Conservation (phyloP, 2,329 filamentous ascomycete species). For the Ophiocordyceps australis region DNA sequence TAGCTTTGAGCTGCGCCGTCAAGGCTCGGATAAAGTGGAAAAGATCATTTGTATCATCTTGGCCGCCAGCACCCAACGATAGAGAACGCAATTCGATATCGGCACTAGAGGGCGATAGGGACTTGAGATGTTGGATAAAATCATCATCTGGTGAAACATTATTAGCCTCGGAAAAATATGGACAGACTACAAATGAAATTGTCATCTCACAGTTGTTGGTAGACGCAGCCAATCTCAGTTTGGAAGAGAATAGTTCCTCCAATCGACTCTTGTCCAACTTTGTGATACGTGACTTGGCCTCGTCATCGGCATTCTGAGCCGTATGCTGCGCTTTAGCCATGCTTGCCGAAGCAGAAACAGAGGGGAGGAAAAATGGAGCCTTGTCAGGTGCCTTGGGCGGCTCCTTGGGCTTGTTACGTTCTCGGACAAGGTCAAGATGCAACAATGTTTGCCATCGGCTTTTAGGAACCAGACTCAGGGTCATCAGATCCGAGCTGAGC, state of each 20-base stretch:
- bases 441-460: conserved; percentile 88
- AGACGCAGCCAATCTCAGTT: conserved; percentile 32
- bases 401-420: conserved; percentile 87
- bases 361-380: conserved; percentile 86
- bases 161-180: conserved; percentile 6
- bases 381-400: conserved; percentile 84
- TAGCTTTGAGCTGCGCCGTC: conserved; percentile 46
- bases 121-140: conserved; percentile 65
- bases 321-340: conserved; percentile 17
- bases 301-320: conserved; percentile 17
- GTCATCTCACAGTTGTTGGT: conserved; percentile 43
- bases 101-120: conserved; percentile 64
- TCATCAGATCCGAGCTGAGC: conserved; percentile 67
- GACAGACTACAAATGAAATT: neutral
- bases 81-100: conserved; percentile 85
- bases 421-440: conserved; percentile 79
- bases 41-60: conserved; percentile 46
- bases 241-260: conserved; percentile 39
- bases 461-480: conserved; percentile 75
- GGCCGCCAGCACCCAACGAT: conserved; percentile 23
- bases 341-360: conserved; percentile 27
- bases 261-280: conserved; percentile 41
- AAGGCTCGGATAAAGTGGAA: conserved; percentile 67
- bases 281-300: conserved; percentile 46
- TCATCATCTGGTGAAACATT: conserved; percentile 26